Evolutionary conservation across 2,329 filamentous ascomycete genomes (phyloP), one percentile per base, ranked within the genome.

Genomic region (Hirsutella rhossiliensis): DNA sequence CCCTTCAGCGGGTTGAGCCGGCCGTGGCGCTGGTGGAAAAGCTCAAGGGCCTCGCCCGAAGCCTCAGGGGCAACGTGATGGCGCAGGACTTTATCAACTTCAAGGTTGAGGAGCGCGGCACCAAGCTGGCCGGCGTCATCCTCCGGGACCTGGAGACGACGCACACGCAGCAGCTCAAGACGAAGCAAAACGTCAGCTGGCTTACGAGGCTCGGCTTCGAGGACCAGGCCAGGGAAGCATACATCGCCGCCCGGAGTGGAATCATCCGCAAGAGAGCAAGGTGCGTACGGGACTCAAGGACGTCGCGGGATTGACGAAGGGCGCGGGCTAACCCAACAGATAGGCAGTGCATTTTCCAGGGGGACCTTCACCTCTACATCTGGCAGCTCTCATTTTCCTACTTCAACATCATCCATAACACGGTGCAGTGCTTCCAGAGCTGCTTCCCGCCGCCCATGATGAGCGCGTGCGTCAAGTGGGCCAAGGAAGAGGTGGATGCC

Each of bases 391-490:
- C 90, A 2, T 96, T 88, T 63, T 88, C 95, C 45, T 96, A 95
- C 63, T 98, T 98, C 65, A 88, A 82, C 43, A 76, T 95, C 51
- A 90, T 98, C 59, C 82, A 87, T 54, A 96, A 97, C 64, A 97
- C 92, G 0, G 84, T 97, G 47, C 76, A 78, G 56, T 89, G 86
- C 56, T 96, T 92, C 63, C 87, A 94, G 58, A 69, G 72, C 43
- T 94, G 87, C 60, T 97, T 97, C 59, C 82, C 88, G 11, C 75
- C 86, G 23, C 72, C 80, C 13, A 87, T 92, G 69, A 94, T 92
- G 75, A 94, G 87, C 56, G 88, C 89, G 0, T 94, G 88, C 54
- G 90, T 98, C 55, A 94, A 90, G 59, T 98, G 92, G 92, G 89
- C 88, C n/a, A 97, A 96, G 63, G 84, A 92, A 54, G 82, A 94